Evolutionary conservation across 345 rosid species (phyloP), one percentile per base, ranked within the genome.

Genomic region (Bruguiera sexangula): DNA sequence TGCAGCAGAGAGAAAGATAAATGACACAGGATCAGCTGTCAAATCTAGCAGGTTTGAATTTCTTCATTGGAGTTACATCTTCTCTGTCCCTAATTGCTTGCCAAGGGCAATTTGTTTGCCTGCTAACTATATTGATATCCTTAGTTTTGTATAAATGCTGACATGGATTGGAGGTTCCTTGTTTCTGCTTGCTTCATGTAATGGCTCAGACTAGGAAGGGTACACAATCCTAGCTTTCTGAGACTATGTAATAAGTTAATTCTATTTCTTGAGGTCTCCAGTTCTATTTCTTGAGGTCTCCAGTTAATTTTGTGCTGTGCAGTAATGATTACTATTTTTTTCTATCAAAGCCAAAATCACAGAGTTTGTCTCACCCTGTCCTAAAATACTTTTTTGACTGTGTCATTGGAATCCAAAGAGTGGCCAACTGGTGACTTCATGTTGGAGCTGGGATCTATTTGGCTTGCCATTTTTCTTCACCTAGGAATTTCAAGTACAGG

Each of bases 1-100:
- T 82, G 97, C 99, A 46, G 96, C 99, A 0, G 97, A 95, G 73
- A 89, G 87, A 79, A 95, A 90, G 79, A 81, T 95, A 81, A 95
- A 88, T 63, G 81, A 92, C 78, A 95, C 97, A 1, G 96, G 99
- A 61, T 83, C 99, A 67, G 97, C 97, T 36, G 97, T 95, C 75
- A 95, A 92, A 82, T 90, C 99, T 60, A 95, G 97, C 96, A 90
- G 97, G 97, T 89, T 43, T 55, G 61, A 37, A 13, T 60, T 48
- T 70, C 21, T 52, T 29, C 55, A 46, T 56, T 69, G 37, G 61
- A 13, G 54, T 46, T 62, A 20, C 46, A 54, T 58, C 54, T n/a
- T 59, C 59, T 76, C 59, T 55, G 65, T 74, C 6, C 1, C 52
- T 27, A 32, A 3, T 62, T 24, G 29, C 32, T 21, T 19, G 59